Conservation (phyloP, 768 basidiomycete species). For the Leucocoprinus sp. region DNA sequence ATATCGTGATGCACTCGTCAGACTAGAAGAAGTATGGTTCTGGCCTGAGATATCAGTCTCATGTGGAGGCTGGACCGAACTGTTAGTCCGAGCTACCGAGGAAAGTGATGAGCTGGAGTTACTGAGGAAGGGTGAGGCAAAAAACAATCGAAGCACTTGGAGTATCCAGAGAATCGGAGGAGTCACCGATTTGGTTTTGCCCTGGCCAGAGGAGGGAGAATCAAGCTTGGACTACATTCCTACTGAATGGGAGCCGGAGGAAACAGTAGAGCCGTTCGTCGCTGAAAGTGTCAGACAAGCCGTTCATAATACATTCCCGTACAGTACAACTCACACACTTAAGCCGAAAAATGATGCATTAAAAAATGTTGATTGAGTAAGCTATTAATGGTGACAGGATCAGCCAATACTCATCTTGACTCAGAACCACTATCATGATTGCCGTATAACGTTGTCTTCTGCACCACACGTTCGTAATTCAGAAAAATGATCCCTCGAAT, state of each 20-base stretch:
- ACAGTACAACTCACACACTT: too few relatives aligned
- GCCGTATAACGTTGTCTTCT: too few relatives aligned
- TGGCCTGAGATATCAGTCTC: conserved; percentile 34
- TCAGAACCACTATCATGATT: too few relatives aligned
- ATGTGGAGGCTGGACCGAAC: conserved; percentile 59
- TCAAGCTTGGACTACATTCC: conserved; percentile 34
- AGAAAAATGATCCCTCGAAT: too few relatives aligned
- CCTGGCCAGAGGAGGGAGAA: conserved; percentile 25
- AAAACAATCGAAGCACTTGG: conserved; percentile 29
- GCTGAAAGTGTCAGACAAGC: conserved; percentile 37
- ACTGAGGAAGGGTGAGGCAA: conserved; percentile 27
- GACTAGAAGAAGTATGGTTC: conserved; percentile 45
- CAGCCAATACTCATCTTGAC: too few relatives aligned
- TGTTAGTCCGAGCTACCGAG: conserved; percentile 40
- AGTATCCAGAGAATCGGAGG: conserved; percentile 37
- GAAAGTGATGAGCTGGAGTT: conserved; percentile 30
- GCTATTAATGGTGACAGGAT: too few relatives aligned
- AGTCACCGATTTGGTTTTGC: conserved; percentile 18
- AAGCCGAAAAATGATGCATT: too few relatives aligned
- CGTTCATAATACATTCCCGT: too few relatives aligned
- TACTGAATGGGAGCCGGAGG: conserved; percentile 34
- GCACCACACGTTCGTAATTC: too few relatives aligned
- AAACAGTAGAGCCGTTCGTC: conserved; percentile 26
- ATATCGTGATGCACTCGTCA: conserved; percentile 38
- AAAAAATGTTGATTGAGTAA: too few relatives aligned